Conservation (phyloP, 2,329 filamentous ascomycete genomes). For the Mycosphaerella sp. region DNA sequence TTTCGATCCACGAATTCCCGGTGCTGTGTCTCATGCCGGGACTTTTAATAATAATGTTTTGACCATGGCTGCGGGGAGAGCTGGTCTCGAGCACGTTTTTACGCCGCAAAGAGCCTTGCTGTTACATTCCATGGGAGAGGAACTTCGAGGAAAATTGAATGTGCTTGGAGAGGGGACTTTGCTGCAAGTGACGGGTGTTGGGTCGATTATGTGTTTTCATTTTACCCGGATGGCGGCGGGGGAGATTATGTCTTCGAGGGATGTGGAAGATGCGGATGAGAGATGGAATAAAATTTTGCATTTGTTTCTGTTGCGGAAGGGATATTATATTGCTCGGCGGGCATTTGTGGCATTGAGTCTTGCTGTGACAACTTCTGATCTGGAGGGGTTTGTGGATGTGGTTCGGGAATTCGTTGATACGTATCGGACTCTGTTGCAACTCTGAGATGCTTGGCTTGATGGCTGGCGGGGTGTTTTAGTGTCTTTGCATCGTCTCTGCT, state of each 20-base stretch:
- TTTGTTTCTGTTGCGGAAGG: constrained; percentile 35
- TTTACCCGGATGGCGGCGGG: constrained; percentile 29
- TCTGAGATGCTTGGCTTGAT: not conserved
- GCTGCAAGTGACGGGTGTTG: constrained; percentile 35
- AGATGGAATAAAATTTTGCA: constrained; percentile 34
- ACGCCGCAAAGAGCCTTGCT: constrained; percentile 29
- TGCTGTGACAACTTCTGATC: constrained; percentile 31
- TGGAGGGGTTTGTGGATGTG: constrained; percentile 30
- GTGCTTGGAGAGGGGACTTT: constrained; percentile 31
- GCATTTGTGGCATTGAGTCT: constrained; percentile 36
- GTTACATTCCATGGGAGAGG: constrained; percentile 33
- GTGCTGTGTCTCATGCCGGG: constrained; percentile 50
- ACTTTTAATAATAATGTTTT: constrained; percentile 64
- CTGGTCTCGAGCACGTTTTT: constrained; percentile 35
- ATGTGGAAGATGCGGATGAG: constrained; percentile 24
- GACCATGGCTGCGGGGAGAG: constrained; percentile 52
- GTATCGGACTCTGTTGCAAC: not conserved
- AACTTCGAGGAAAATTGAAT: constrained; percentile 27
- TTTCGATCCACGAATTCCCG: constrained; percentile 46
- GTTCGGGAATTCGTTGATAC: constrained; percentile 12
- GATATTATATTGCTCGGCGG: constrained; percentile 34
- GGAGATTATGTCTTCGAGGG: constrained; percentile 22
- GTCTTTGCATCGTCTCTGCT: too few relatives aligned
- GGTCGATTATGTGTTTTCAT: constrained; percentile 35
- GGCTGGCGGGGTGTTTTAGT: not conserved